Evolutionary conservation across 1,284 basidiomycete genomes (phyloP).

Genomic region (Ceratobasidium sp.): DNA sequence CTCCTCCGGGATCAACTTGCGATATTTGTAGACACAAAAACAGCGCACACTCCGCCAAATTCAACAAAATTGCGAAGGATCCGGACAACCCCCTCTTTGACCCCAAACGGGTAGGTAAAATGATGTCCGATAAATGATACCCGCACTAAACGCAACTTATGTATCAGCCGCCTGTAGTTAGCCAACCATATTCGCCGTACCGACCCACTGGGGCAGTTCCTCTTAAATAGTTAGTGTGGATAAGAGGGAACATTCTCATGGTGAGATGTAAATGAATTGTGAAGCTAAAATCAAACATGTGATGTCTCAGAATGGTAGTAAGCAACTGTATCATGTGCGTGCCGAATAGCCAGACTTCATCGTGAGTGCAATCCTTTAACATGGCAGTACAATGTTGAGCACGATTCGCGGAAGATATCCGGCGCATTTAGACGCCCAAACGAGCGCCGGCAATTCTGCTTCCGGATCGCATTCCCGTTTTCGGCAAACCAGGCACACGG

Average conservation of each 20-base stretch:
- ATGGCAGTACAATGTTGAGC: background rate
- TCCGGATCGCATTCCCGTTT: background rate
- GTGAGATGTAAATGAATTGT: background rate
- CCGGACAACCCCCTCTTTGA: constrained; percentile 5
- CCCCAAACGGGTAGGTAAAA: background rate
- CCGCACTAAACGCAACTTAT: too few species aligned
- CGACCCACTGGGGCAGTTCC: too few species aligned
- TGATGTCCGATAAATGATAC: background rate
- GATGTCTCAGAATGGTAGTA: background rate
- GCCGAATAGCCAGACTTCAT: background rate
- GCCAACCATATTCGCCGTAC: too few species aligned
- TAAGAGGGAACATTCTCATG: background rate
- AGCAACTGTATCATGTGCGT: background rate
- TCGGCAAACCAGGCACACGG: background rate
- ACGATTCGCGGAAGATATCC: background rate
- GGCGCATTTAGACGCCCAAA: background rate
- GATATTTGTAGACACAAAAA: constrained; percentile 4
- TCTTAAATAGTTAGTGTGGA: background rate
- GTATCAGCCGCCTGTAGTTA: too few species aligned
- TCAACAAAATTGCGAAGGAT: constrained; percentile 9
- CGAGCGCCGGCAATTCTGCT: background rate
- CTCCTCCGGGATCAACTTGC: background rate
- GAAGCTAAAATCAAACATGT: background rate
- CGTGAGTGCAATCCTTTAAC: background rate
- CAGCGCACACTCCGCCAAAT: constrained; percentile 10